Conservation (phyloP, 2,329 filamentous ascomycete species). For the Pseudogymnoascus pannorum region DNA sequence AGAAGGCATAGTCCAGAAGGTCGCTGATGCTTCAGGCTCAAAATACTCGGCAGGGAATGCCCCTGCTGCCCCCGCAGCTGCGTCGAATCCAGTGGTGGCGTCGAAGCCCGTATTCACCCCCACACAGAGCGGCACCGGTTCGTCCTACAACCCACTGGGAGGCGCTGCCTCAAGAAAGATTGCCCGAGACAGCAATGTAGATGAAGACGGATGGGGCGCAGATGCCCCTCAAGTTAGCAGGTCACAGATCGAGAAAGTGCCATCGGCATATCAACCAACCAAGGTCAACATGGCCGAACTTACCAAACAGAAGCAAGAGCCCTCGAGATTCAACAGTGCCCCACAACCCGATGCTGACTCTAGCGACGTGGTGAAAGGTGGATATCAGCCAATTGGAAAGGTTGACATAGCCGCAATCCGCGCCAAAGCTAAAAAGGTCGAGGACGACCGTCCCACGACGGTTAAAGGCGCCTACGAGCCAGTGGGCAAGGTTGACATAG, state of each 20-base stretch:
- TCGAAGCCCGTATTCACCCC: conserved; percentile 92
- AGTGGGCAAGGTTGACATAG: conserved; percentile 93
- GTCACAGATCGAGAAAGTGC: conserved; percentile 83
- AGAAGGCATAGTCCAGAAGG: conserved; percentile 84
- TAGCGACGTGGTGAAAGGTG: conserved; percentile 68
- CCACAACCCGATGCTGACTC: conserved; percentile 34
- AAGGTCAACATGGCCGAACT: conserved; percentile 90
- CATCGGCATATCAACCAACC: conserved; percentile 86
- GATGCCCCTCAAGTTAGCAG: conserved; percentile 90
- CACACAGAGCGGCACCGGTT: conserved; percentile 43
- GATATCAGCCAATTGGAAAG: conserved; percentile 90
- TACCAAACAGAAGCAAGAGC: conserved; percentile 62
- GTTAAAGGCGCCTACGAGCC: conserved; percentile 95
- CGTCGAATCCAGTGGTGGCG: conserved; percentile 55
- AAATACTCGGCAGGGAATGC: conserved; percentile 72
- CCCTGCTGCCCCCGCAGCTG: conserved; percentile 45
- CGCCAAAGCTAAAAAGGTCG: conserved; percentile 58
- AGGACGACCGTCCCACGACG: conserved; percentile 72
- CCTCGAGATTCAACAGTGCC: conserved; percentile 50
- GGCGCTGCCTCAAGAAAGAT: conserved; percentile 54
- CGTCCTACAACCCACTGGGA: conserved; percentile 58
- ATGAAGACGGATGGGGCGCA: conserved; percentile 87
- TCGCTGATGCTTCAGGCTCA: conserved; percentile 86
- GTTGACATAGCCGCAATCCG: conserved; percentile 94
- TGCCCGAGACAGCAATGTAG: conserved; percentile 48